These are phyloP conservation scores for Tetrahymena borealis DNA, from an alignment of 73 alveolate species.

Conservation along the genomic window DNA sequence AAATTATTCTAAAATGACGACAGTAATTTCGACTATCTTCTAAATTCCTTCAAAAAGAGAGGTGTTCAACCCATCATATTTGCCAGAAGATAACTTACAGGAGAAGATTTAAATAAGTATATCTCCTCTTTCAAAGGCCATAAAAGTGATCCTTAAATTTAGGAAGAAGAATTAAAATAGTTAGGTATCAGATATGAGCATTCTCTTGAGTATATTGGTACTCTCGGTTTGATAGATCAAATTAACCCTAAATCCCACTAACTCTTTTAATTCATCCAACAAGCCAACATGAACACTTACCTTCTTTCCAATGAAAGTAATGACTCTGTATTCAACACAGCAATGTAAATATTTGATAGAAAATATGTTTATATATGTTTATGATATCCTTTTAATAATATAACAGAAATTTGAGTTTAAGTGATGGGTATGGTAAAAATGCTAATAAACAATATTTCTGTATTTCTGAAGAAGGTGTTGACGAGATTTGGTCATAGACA, in stretches of 20 bases:
- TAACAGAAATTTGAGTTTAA: background rate
- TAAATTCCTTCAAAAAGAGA: background rate
- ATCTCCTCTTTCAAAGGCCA: slow-evolving; percentile 10
- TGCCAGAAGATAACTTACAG: slow-evolving; percentile 17
- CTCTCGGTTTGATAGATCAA: slow-evolving; percentile 36
- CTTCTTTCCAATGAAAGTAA: slow-evolving; percentile 12
- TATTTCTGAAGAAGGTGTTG: background rate
- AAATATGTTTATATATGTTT: background rate
- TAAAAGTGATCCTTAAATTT: slow-evolving; percentile 2
- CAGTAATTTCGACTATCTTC: background rate
- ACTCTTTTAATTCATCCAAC: background rate
- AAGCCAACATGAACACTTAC: slow-evolving; percentile 22
- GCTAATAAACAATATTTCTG: background rate
- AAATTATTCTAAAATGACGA: background rate
- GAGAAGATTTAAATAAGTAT: background rate
- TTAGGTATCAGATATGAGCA: slow-evolving; percentile 23
- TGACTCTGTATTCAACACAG: background rate
- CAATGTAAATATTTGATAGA: background rate
- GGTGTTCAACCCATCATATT: slow-evolving; percentile 17
- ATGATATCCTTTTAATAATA: background rate
- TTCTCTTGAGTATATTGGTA: slow-evolving; percentile 12
- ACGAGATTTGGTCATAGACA: background rate
- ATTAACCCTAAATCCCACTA: slow-evolving; percentile 13
- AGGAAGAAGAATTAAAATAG: background rate
- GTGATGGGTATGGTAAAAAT: background rate